Conservation (phyloP, 2,329 filamentous ascomycete species). For the Penicillium frequentans region DNA sequence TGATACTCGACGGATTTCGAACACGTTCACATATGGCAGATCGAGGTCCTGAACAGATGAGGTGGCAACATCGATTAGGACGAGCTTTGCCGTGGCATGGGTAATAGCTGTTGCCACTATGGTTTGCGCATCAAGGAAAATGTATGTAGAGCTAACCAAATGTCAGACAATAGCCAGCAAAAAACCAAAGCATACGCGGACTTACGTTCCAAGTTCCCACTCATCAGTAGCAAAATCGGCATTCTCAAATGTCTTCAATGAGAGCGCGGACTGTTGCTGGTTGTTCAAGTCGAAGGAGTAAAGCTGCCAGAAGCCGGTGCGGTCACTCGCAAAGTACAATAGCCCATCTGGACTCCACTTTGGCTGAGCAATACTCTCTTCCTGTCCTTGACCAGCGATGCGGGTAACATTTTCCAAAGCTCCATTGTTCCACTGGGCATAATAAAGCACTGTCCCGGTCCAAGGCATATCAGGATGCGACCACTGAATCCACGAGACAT, state of each 20-base stretch:
- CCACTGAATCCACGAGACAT: constrained; percentile 57
- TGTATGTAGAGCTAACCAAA: constrained; percentile 18
- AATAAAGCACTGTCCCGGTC: constrained; percentile 47
- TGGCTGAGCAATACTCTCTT: constrained; percentile 51
- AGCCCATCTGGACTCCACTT: constrained; percentile 53
- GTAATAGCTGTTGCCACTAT: constrained; percentile 21
- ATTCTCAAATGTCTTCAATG: constrained; percentile 42
- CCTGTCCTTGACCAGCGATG: constrained; percentile 44
- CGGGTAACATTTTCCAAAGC: constrained; percentile 32
- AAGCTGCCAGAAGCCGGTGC: constrained; percentile 49
- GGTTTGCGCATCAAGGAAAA: constrained; percentile 17
- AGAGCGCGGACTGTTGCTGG: constrained; percentile 29
- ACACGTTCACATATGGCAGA: constrained; percentile 21
- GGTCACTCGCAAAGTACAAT: constrained; percentile 52
- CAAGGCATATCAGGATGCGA: constrained; percentile 56
- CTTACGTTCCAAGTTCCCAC: constrained; percentile 30
- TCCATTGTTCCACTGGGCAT: constrained; percentile 45
- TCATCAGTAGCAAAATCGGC: constrained; percentile 35
- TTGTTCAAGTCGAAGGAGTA: constrained; percentile 36
- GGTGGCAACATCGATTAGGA: constrained; percentile 17
- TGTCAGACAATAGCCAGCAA: not conserved
- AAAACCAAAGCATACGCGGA: not conserved
- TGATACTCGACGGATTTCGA: constrained; percentile 17
- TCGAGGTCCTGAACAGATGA: constrained; percentile 13
- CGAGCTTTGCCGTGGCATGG: constrained; percentile 19